phyloP scores from a whole-genome alignment of 192 early-diverging fungal genomes.

The Podila verticillata region DNA sequence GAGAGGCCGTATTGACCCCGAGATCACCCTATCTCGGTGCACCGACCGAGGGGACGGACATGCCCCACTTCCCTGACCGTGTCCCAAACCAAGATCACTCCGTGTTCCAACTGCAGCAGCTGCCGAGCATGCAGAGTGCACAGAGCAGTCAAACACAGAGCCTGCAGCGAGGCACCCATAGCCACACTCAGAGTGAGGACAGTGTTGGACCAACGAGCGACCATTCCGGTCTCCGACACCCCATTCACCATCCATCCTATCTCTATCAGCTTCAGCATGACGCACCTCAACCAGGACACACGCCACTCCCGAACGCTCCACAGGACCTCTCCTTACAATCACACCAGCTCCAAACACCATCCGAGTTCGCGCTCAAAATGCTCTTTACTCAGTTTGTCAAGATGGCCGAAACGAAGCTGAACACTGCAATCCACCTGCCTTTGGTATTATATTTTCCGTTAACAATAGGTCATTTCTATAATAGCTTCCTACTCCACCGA shows the following conservation, averaged over 20 bases:
- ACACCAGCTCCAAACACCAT: constrained; percentile 55
- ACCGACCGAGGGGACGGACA: constrained; percentile 22
- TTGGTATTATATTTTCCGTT: constrained; percentile 11
- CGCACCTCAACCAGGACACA: constrained; percentile 26
- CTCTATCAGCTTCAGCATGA: constrained; percentile 33
- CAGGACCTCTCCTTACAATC: constrained; percentile 13
- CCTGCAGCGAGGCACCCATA: constrained; percentile 24
- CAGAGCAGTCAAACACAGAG: constrained; percentile 12
- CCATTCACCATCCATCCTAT: constrained; percentile 12
- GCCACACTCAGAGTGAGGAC: constrained; percentile 45
- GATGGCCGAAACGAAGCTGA: constrained; percentile 65
- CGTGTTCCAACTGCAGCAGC: constrained; percentile 5
- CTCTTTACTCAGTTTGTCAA: constrained; percentile 69
- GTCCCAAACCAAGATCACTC: neutral
- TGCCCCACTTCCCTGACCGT: neutral
- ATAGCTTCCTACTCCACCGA: neutral
- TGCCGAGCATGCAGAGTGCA: neutral
- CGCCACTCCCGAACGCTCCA: constrained; percentile 6
- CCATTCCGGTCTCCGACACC: neutral
- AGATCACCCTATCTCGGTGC: constrained; percentile 40
- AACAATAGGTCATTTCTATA: neutral
- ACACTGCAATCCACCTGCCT: constrained; percentile 50
- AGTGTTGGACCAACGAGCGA: constrained; percentile 31
- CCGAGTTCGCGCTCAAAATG: constrained; percentile 65
- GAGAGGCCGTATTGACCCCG: constrained; percentile 39